Percentiles rank a stretch among this genome's conserved stretches.
Conservation (phyloP, 1,284 basidiomycete species). For the Ceratobasidium papillatum region DNA sequence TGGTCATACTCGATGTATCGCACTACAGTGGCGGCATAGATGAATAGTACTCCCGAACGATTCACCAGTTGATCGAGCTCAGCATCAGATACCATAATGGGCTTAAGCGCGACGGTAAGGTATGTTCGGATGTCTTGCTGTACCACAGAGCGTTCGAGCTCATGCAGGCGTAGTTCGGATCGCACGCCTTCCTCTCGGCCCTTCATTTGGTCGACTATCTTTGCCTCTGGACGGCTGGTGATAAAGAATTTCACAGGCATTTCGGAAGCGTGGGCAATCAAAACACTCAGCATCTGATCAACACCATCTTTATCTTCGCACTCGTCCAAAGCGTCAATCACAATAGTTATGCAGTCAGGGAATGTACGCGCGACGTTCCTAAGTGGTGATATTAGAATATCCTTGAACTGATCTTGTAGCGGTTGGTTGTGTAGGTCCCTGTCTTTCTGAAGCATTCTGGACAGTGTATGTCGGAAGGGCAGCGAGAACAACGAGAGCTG, state of each 20-base stretch:
- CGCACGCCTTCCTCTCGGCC: neutral
- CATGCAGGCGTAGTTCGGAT: neutral
- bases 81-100: neutral
- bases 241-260: constrained; percentile 29
- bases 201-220: constrained; percentile 11
- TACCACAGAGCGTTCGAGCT: neutral
- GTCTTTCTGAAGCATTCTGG: neutral
- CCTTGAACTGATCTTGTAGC: neutral
- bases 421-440: neutral
- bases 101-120: neutral
- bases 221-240: constrained; percentile 21
- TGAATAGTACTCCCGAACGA: constrained; percentile 7
- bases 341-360: neutral
- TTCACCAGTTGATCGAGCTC: neutral
- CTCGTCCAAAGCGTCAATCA: constrained; percentile 30
- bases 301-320: constrained; percentile 20
- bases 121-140: constrained; percentile 7
- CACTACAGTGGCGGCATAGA: constrained; percentile 13
- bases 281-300: neutral
- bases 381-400: neutral
- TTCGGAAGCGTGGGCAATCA: neutral
- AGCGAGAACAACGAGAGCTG: neutral
- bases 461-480: neutral
- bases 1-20: constrained; percentile 1
- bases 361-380: neutral